A percentile compares a stretch with the other conserved stretches of the same genome.
phyloP scores from a whole-genome alignment of 352 stramenopile species.

The Thalassiosira mediterranea region DNA sequence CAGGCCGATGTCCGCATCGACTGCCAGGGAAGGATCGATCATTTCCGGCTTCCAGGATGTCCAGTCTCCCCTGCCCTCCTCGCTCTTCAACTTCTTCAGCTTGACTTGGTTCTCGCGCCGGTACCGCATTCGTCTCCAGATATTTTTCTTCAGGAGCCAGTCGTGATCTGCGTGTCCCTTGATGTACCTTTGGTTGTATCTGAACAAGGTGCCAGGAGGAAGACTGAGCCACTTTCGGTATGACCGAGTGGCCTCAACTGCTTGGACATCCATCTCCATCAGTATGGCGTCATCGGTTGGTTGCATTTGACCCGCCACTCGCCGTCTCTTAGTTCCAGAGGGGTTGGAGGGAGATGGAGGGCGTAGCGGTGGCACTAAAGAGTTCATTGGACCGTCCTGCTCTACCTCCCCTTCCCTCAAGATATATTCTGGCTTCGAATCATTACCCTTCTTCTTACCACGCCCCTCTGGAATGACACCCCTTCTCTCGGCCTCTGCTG shows the following conservation, averaged over 20 bases:
- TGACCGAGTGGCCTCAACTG: constrained; percentile 75
- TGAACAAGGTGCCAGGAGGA: constrained; percentile 58
- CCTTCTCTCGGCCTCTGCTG: constrained; percentile 10
- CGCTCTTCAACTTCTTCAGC: constrained; percentile 35
- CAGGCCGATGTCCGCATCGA: not conserved
- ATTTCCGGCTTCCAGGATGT: not conserved
- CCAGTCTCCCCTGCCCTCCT: not conserved
- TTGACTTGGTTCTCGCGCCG: constrained; percentile 79
- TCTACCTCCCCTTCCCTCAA: not conserved
- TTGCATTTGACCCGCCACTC: constrained; percentile 16
- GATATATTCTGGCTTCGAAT: not conserved
- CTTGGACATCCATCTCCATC: constrained; percentile 72
- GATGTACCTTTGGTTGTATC: constrained; percentile 84
- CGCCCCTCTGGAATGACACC: constrained; percentile 1
- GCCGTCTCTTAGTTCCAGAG: constrained; percentile 26
- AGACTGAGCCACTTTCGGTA: constrained; percentile 69
- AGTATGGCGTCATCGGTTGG: constrained; percentile 59
- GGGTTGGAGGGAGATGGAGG: constrained; percentile 22
- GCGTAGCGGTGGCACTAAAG: not conserved
- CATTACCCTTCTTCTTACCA: not conserved
- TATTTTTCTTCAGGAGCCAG: constrained; percentile 83
- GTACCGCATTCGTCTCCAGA: constrained; percentile 84
- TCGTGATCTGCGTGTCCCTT: constrained; percentile 75
- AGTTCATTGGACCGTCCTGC: not conserved
- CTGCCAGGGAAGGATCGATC: not conserved